These are phyloP conservation scores for Colletotrichum gloeosporioides DNA, from an alignment of 2,329 filamentous ascomycete genomes.

Conservation along the genomic window DNA sequence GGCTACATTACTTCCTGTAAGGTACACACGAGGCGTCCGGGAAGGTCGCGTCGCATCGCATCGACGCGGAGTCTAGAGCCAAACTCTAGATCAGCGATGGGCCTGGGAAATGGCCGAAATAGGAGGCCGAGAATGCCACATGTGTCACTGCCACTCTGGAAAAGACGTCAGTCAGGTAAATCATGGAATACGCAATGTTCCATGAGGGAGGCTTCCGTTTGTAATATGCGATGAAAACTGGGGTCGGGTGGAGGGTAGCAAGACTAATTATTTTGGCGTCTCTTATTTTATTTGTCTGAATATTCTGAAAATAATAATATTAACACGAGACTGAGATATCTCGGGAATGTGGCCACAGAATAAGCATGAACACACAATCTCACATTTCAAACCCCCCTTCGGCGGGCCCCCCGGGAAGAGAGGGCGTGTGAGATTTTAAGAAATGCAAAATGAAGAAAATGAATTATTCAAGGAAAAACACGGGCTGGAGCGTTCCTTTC, in stretches of 20 bases:
- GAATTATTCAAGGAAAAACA: not conserved
- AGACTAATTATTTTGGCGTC: not conserved
- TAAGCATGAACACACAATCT: conserved; percentile 21
- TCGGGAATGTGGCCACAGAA: conserved; percentile 2
- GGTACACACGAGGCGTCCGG: not conserved
- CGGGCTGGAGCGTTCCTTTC: not conserved
- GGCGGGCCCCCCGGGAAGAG: not conserved
- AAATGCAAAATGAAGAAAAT: not conserved
- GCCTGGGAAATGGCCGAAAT: not conserved
- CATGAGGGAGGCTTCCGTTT: not conserved
- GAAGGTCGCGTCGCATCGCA: not conserved
- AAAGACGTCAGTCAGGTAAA: not conserved
- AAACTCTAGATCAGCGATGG: not conserved
- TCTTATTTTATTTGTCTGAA: not conserved
- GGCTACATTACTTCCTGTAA: not conserved
- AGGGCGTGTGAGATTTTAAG: conserved; percentile 1
- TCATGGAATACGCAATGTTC: not conserved
- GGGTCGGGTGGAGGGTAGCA: not conserved
- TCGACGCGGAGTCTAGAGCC: not conserved
- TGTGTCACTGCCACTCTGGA: not conserved
- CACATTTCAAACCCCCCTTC: not conserved
- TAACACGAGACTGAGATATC: not conserved
- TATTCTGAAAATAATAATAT: not conserved
- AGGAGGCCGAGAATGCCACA: not conserved
- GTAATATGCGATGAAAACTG: not conserved